Conservation (phyloP, 441 rosid genomes). For the Manihot esculenta region DNA sequence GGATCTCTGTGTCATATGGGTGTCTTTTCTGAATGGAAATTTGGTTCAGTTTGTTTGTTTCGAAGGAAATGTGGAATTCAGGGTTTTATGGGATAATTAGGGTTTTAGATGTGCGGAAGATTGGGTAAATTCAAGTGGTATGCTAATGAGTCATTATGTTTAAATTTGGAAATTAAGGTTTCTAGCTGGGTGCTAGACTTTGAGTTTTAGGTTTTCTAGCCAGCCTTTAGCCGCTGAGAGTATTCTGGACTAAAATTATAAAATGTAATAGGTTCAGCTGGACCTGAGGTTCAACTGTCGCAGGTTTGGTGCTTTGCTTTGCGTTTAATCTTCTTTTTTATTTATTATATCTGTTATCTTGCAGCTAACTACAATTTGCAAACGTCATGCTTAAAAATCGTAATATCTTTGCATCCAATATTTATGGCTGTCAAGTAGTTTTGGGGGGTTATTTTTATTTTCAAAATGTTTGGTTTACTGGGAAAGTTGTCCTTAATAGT, state of each 20-base stretch:
- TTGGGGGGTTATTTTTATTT: too few species aligned
- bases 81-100: conserved; percentile 26
- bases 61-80: not conserved
- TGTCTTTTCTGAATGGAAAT: too few species aligned
- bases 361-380: too few species aligned
- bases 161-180: not conserved
- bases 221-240: not conserved
- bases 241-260: not conserved
- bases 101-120: not conserved
- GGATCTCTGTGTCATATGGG: conserved; percentile 19
- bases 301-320: not conserved
- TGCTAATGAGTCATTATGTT: not conserved
- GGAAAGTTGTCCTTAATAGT: too few species aligned
- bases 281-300: too few species aligned
- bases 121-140: not conserved
- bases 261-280: not conserved
- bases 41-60: not conserved
- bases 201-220: not conserved
- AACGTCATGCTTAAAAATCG: too few species aligned
- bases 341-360: not conserved
- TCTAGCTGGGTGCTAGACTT: not conserved
- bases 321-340: not conserved
- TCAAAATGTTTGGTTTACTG: too few species aligned
- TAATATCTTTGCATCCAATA: too few species aligned
- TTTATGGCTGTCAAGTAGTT: too few species aligned